A percentile compares a stretch with the other conserved stretches of the same genome.
Evolutionary conservation across 2,329 filamentous ascomycete species (phyloP).

Genomic region (Stachybotrys elegans): DNA sequence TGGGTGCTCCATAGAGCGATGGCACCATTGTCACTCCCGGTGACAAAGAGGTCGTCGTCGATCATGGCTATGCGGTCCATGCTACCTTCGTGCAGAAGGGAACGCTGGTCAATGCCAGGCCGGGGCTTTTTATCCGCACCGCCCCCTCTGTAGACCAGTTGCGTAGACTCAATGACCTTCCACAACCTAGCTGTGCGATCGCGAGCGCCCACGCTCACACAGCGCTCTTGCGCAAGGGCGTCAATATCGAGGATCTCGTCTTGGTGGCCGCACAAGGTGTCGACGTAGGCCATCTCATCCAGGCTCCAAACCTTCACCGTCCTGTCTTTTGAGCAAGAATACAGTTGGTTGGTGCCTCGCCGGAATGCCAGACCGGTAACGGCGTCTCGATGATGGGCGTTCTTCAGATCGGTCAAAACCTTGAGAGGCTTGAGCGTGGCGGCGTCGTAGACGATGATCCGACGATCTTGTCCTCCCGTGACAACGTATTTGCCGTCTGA

Average conservation of each 20-base stretch:
- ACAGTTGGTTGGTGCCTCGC: slow-evolving; percentile 83
- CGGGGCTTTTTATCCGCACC: slow-evolving; percentile 52
- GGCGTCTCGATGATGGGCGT: slow-evolving; percentile 87
- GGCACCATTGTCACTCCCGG: slow-evolving; percentile 85
- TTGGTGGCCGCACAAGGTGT: slow-evolving; percentile 94
- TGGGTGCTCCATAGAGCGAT: slow-evolving; percentile 82
- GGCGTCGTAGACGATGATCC: slow-evolving; percentile 84
- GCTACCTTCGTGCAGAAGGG: slow-evolving; percentile 67
- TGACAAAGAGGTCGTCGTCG: slow-evolving; percentile 84
- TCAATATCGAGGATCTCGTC: slow-evolving; percentile 83
- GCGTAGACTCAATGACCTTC: slow-evolving; percentile 94
- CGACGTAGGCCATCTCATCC: slow-evolving; percentile 87
- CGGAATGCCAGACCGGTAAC: slow-evolving; percentile 83
- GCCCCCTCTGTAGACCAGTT: slow-evolving; percentile 90
- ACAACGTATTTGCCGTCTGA: slow-evolving; percentile 87
- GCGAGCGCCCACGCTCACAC: slow-evolving; percentile 82
- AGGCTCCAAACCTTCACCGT: slow-evolving; percentile 95
- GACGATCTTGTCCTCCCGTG: slow-evolving; percentile 80
- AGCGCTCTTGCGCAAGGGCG: slow-evolving; percentile 78
- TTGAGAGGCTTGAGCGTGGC: slow-evolving; percentile 71
- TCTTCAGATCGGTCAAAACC: too few relatives aligned
- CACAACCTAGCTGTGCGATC: slow-evolving; percentile 89
- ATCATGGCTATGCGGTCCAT: slow-evolving; percentile 91
- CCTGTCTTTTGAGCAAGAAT: slow-evolving; percentile 83
- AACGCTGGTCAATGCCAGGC: slow-evolving; percentile 40